phyloP scores from a whole-genome alignment of 345 rosid species.

The Camelina hispida region DNA sequence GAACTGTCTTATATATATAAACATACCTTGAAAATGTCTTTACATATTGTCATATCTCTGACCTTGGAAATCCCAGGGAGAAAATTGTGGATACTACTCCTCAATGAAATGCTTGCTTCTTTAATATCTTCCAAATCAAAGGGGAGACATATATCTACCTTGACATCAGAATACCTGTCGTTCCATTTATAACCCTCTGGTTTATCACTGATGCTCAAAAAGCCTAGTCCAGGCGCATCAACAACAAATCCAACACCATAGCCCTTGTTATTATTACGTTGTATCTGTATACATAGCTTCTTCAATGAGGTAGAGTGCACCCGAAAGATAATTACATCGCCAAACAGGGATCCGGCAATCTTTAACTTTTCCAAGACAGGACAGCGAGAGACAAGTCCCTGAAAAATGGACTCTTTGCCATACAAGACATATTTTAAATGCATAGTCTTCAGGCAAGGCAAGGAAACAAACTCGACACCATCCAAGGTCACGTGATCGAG shows the following conservation, averaged over 20 bases:
- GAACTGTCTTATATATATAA: too few species aligned
- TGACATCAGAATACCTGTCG: neutral
- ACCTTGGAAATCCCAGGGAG: neutral
- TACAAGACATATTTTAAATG: neutral
- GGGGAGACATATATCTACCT: neutral
- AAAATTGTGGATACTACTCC: neutral
- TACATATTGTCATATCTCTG: neutral
- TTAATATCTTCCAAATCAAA: neutral
- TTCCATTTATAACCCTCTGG: too few species aligned
- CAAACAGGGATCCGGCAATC: neutral
- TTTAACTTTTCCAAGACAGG: neutral
- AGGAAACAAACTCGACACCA: too few species aligned
- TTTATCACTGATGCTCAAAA: too few species aligned
- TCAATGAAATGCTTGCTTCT: too few species aligned
- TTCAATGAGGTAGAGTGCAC: neutral
- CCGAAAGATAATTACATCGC: neutral
- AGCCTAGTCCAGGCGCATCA: too few species aligned
- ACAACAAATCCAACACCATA: neutral
- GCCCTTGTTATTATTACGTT: neutral
- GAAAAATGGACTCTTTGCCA: neutral
- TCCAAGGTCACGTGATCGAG: too few species aligned
- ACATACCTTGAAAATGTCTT: neutral
- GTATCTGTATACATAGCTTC: neutral
- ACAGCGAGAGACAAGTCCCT: neutral
- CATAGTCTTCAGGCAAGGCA: constrained; percentile 23